Conservation (phyloP, 1,284 basidiomycete genomes). For the Cerrena zonata region DNA sequence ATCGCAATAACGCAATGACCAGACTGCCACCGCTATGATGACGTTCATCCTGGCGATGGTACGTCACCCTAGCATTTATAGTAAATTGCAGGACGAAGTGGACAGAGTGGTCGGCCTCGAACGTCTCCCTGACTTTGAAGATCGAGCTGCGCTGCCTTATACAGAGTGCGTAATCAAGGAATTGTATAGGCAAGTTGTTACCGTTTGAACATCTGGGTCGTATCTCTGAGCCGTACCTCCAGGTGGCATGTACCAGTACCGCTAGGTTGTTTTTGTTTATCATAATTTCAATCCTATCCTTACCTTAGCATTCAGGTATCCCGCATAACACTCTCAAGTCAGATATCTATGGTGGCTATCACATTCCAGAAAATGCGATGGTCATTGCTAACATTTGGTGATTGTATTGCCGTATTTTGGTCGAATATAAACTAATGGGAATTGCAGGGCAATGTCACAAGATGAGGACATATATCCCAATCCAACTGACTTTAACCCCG, state of each 20-base stretch:
- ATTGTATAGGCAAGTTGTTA: constrained; percentile 38
- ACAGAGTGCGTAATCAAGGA: constrained; percentile 47
- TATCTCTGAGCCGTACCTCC: background rate
- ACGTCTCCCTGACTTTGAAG: constrained; percentile 42
- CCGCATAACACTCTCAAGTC: constrained; percentile 46
- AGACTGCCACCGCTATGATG: constrained; percentile 42
- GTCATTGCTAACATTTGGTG: constrained; percentile 47
- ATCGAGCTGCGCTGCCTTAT: constrained; percentile 49
- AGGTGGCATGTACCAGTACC: background rate
- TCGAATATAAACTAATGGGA: background rate
- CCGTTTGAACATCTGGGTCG: background rate
- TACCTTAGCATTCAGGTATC: constrained; percentile 26
- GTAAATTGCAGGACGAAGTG: constrained; percentile 51
- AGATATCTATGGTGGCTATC: constrained; percentile 44
- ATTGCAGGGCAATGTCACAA: constrained; percentile 28
- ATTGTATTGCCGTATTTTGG: background rate
- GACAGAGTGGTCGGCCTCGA: constrained; percentile 42
- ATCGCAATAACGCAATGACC: constrained; percentile 5
- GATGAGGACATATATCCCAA: constrained; percentile 22
- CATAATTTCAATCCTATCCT: constrained; percentile 21
- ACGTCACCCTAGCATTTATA: constrained; percentile 43
- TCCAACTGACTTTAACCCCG: constrained; percentile 26
- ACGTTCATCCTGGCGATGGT: constrained; percentile 48
- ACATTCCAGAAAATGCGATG: constrained; percentile 40
- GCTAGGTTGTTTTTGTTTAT: constrained; percentile 21